Conservation (phyloP, 129 eudicot species). For the Flaveria sonorensis region DNA sequence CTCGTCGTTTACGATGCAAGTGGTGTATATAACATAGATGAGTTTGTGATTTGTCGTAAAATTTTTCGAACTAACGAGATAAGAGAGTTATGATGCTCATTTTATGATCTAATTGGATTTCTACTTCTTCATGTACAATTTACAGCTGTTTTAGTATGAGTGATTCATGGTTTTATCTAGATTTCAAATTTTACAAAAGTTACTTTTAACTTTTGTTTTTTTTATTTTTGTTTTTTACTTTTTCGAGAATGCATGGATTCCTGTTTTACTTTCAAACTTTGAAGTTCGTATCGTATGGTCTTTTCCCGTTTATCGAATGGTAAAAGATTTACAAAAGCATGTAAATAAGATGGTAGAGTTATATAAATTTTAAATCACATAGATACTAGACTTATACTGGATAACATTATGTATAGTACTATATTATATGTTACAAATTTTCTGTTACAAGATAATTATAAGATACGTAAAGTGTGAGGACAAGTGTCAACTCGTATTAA, state of each 20-base stretch:
- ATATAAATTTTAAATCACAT: too few species aligned
- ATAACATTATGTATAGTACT: too few species aligned
- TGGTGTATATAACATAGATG: too few species aligned
- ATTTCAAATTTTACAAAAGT: conserved; percentile 15
- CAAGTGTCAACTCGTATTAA: neutral
- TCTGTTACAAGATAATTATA: too few species aligned
- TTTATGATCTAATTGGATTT: neutral
- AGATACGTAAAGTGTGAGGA: neutral
- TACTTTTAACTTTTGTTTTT: neutral
- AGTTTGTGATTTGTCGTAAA: conserved; percentile 6
- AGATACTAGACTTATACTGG: too few species aligned
- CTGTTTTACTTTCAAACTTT: conserved; percentile 5
- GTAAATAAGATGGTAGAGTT: neutral
- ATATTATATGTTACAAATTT: too few species aligned
- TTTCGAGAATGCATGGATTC: conserved; percentile 31
- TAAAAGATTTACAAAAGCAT: neutral
- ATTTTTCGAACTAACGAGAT: neutral
- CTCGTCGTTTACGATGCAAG: too few species aligned
- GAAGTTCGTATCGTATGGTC: conserved; percentile 18
- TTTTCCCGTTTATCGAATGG: conserved; percentile 19
- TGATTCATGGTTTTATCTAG: neutral
- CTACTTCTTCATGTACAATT: neutral
- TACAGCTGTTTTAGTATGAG: neutral
- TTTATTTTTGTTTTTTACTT: conserved; percentile 9
- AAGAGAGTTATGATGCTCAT: neutral